A percentile compares a stretch with the other conserved stretches of the same genome.
Evolutionary conservation across 306 rosid genomes (phyloP).

Genomic region (Prinsepia uniflora): DNA sequence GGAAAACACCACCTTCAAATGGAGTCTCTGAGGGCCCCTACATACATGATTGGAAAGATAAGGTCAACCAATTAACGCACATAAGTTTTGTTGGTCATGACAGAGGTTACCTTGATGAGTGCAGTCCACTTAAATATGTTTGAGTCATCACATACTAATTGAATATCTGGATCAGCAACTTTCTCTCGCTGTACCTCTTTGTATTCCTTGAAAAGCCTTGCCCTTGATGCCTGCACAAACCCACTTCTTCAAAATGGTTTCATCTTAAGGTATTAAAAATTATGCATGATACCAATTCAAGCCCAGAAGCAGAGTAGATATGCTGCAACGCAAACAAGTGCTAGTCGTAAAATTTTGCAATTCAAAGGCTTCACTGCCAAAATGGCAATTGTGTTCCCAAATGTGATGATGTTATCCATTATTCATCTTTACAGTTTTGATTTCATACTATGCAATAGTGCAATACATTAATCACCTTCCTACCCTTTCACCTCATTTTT

Average conservation of each 20-base stretch:
- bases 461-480: neutral
- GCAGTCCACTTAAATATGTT: constrained; percentile 97
- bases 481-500: neutral
- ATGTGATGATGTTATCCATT: neutral
- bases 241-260: neutral
- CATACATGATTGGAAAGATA: constrained; percentile 14
- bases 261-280: neutral
- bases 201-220: constrained; percentile 92
- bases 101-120: constrained; percentile 59
- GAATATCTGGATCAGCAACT: constrained; percentile 86
- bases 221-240: constrained; percentile 68
- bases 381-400: neutral
- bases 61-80: constrained; percentile 1
- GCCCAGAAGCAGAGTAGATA: neutral
- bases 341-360: neutral
- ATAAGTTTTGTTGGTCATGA: neutral
- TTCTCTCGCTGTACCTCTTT: constrained; percentile 96
- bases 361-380: neutral
- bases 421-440: neutral
- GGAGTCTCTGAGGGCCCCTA: constrained; percentile 99
- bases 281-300: neutral
- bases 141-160: constrained; percentile 79
- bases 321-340: neutral
- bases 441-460: neutral
- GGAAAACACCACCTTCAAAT: constrained; percentile 87